Evolutionary conservation across 2,329 filamentous ascomycete species (phyloP).

Genomic region (Fusarium sp.): DNA sequence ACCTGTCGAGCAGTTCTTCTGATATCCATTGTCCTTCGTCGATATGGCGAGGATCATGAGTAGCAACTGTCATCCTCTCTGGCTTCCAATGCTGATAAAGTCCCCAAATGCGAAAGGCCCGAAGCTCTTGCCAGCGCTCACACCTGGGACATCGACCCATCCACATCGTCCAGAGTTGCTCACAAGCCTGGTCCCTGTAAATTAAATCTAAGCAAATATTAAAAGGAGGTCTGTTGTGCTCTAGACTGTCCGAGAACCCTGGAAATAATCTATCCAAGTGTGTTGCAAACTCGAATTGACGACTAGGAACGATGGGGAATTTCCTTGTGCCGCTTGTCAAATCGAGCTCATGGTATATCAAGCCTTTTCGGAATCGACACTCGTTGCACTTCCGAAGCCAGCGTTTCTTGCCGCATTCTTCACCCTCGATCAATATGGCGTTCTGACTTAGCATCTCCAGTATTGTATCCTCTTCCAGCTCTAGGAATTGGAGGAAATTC

Average conservation of each 20-base stretch:
- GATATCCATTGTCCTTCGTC: not conserved
- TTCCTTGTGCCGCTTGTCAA: not conserved
- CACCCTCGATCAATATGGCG: not conserved
- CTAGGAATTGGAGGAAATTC: not conserved
- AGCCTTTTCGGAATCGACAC: slow-evolving; percentile 12
- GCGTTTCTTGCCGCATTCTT: slow-evolving; percentile 14
- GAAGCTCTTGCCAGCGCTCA: slow-evolving; percentile 32
- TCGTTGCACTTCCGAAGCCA: slow-evolving; percentile 23
- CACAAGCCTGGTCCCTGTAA: not conserved
- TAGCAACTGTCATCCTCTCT: not conserved
- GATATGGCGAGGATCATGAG: not conserved
- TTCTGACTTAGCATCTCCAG: not conserved
- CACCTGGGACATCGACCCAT: slow-evolving; percentile 34
- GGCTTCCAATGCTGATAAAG: not conserved
- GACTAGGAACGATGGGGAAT: slow-evolving; percentile 9
- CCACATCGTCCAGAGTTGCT: slow-evolving; percentile 10
- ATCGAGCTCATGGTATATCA: not conserved
- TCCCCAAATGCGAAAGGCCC: slow-evolving; percentile 19
- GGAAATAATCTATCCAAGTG: slow-evolving; percentile 30
- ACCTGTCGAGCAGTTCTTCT: not conserved
- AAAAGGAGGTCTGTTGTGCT: not conserved
- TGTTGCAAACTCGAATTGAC: not conserved
- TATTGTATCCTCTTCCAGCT: not conserved
- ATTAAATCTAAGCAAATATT: not conserved
- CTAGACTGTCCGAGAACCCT: not conserved